Evolutionary conservation across 768 basidiomycete genomes (phyloP).

Genomic region (Megacollybia marginata): DNA sequence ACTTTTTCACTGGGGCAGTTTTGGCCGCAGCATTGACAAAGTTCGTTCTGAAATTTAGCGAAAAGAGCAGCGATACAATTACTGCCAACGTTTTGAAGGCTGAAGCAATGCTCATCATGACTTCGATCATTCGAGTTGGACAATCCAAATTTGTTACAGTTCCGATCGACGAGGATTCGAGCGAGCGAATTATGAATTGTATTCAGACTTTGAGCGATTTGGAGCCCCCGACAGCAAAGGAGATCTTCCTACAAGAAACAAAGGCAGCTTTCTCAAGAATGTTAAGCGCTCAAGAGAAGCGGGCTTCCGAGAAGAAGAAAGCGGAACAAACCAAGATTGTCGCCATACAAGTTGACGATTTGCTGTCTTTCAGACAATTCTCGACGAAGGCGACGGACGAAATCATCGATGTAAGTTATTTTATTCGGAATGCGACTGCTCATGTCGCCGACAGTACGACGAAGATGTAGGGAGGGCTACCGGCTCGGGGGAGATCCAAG

Average conservation of each 20-base stretch:
- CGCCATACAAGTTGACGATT: slow-evolving; percentile 83
- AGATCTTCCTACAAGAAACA: slow-evolving; percentile 80
- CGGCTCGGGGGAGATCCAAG: slow-evolving; percentile 72
- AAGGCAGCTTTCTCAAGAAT: slow-evolving; percentile 90
- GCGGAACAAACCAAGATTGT: slow-evolving; percentile 60
- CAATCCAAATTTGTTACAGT: slow-evolving; percentile 92
- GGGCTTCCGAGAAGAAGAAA: slow-evolving; percentile 86
- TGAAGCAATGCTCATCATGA: slow-evolving; percentile 98
- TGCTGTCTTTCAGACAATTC: slow-evolving; percentile 90
- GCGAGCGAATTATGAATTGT: slow-evolving; percentile 93
- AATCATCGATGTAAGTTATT: slow-evolving; percentile 53
- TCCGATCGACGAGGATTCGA: slow-evolving; percentile 98
- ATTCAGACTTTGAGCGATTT: slow-evolving; percentile 88
- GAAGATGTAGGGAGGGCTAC: slow-evolving; percentile 87
- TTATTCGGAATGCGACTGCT: slow-evolving; percentile 1
- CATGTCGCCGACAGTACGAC: slow-evolving; percentile 53
- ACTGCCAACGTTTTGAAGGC: slow-evolving; percentile 72
- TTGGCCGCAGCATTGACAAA: slow-evolving; percentile 89
- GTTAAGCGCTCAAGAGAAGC: slow-evolving; percentile 95
- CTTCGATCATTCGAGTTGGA: slow-evolving; percentile 92
- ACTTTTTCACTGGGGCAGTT: slow-evolving; percentile 94
- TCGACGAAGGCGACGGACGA: slow-evolving; percentile 85
- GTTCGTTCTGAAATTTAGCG: slow-evolving; percentile 74
- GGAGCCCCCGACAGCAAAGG: slow-evolving; percentile 32
- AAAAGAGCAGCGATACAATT: slow-evolving; percentile 36